Evolutionary conservation across 1,284 basidiomycete genomes (phyloP).

Genomic region (Leccinum subrobustum): DNA sequence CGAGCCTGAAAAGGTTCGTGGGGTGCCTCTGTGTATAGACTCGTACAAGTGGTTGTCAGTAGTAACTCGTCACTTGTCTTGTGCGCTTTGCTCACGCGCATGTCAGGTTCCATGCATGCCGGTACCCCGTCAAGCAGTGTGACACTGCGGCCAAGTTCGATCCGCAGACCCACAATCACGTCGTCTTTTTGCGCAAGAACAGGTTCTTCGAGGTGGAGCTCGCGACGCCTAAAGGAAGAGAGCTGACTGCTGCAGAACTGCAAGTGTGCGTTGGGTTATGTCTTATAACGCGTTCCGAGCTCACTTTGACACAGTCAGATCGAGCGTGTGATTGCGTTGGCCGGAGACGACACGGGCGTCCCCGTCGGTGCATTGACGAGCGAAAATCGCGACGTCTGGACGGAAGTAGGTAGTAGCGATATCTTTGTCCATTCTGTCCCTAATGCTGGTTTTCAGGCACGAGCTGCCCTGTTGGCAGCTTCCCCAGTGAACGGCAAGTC

Average conservation of each 20-base stretch:
- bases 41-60: slow-evolving; percentile 92
- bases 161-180: slow-evolving; percentile 75
- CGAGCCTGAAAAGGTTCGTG: slow-evolving; percentile 88
- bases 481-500: slow-evolving; percentile 65
- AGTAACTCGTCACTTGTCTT: not conserved
- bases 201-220: slow-evolving; percentile 85
- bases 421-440: not conserved
- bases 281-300: not conserved
- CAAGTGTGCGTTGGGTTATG: slow-evolving; percentile 49
- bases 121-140: slow-evolving; percentile 81
- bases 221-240: slow-evolving; percentile 56
- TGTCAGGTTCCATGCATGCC: slow-evolving; percentile 81
- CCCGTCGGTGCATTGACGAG: slow-evolving; percentile 84
- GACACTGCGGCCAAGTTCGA: slow-evolving; percentile 88
- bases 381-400: slow-evolving; percentile 91
- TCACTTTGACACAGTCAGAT: slow-evolving; percentile 58
- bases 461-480: slow-evolving; percentile 64
- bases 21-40: slow-evolving; percentile 85
- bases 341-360: slow-evolving; percentile 55
- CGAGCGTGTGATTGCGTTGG: slow-evolving; percentile 69
- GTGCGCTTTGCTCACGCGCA: not conserved
- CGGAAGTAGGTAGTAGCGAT: slow-evolving; percentile 52
- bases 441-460: slow-evolving; percentile 44
- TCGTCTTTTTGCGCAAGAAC: slow-evolving; percentile 91
- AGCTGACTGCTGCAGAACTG: slow-evolving; percentile 77